Evolutionary conservation across 228 moss, liverwort and hornwort species (phyloP), one percentile per base, ranked within the genome.

Genomic region (Sphagnum magellanicum): DNA sequence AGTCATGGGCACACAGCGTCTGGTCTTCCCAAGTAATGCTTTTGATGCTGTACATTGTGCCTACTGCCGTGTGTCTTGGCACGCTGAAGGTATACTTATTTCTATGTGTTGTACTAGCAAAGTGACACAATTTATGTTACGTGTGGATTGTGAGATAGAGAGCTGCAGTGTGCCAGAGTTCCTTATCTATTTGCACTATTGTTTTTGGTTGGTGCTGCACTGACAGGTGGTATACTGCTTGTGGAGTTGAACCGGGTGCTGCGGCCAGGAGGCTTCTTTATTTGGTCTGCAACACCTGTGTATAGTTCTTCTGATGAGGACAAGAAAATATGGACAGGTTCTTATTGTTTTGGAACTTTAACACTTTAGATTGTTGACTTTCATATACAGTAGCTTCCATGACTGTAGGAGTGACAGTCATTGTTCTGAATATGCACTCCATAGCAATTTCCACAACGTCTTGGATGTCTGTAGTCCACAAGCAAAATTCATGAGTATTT

Each of bases 211-310:
- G 53, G 32, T 32, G 32, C 32, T 32, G 3, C 32, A 32, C 32
- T 32, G 32, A 0, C 66, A 81, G 81, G 65, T 52, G 75, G 72
- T 62, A 52, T 63, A 3, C 51, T 61, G n/a, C 72, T 81, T 11
- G 5, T 81, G 50, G 81, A 83, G 66, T 68, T 72, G 48, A 55
- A 83, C 58, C 75, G 83, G 47, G 14, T 83, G 13, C 68, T 83
- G 11, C 74, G 76, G 52, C 68, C 73, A 62, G 83, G 83, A 67
- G 76, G 73, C 53, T 79, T 76, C 71, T 83, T 83, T 74, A 74
- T 48, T 51, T 83, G 76, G 83, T 95, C 95, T 74, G 95, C 95
- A 49, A 95, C 95, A 13, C 95, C 95, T 49, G 95, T 95, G 50
- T 95, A 95, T 75, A 87, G 78, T 80, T 48, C 77, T 15, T 3